A percentile compares a stretch with the other conserved stretches of the same genome.
Evolutionary conservation across 1,139 yeast species (phyloP).

Genomic region (Taiozyma sp.): DNA sequence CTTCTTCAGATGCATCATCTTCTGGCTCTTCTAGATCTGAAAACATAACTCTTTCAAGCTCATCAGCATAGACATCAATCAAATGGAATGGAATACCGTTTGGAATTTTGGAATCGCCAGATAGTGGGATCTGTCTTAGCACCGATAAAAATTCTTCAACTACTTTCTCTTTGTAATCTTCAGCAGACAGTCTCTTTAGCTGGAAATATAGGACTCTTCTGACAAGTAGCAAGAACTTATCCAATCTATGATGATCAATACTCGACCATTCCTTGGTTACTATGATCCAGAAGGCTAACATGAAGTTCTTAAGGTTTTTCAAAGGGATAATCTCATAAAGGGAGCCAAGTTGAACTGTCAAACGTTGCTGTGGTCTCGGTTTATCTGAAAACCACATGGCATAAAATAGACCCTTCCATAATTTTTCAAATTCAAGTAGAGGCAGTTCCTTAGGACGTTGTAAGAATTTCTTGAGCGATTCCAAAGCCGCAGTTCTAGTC

Average conservation of each 20-base stretch:
- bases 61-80: constrained; percentile 80
- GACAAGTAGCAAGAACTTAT: constrained; percentile 76
- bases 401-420: constrained; percentile 92
- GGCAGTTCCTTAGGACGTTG: constrained; percentile 35
- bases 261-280: constrained; percentile 78
- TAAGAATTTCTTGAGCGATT: constrained; percentile 57
- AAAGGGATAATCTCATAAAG: constrained; percentile 43
- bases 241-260: constrained; percentile 82
- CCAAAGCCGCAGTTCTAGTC: constrained; percentile 72
- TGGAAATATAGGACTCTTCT: constrained; percentile 71
- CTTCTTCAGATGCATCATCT: constrained; percentile 33
- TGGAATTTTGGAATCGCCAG: constrained; percentile 56
- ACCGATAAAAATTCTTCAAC: constrained; percentile 37
- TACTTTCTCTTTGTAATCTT: constrained; percentile 50
- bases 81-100: constrained; percentile 81
- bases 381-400: constrained; percentile 97
- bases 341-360: constrained; percentile 69
- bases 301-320: constrained; percentile 42
- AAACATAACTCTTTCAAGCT: constrained; percentile 62
- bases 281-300: constrained; percentile 77
- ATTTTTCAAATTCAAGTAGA: constrained; percentile 61
- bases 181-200: constrained; percentile 46
- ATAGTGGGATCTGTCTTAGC: constrained; percentile 41
- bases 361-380: constrained; percentile 82
- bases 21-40: constrained; percentile 39